A percentile compares a stretch with the other conserved stretches of the same genome.
Evolutionary conservation across 1,284 basidiomycete species (phyloP).

Genomic region (Pseudozyma hubeiensis): DNA sequence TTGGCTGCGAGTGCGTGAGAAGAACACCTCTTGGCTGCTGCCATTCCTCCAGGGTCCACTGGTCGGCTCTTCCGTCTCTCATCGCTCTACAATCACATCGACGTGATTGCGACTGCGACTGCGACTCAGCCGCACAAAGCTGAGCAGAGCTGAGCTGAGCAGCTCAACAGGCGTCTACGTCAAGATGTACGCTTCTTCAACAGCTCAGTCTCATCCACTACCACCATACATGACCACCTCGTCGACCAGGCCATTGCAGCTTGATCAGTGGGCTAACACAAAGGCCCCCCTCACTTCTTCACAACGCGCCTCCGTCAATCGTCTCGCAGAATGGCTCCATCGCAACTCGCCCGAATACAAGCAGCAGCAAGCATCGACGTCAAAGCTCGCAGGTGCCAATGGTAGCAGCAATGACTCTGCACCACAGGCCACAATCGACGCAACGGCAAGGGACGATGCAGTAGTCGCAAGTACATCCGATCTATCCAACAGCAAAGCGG

Average conservation of each 20-base stretch:
- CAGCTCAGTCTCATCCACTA: slow-evolving; percentile 11
- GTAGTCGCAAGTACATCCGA: not conserved
- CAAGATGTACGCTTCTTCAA: slow-evolving; percentile 19
- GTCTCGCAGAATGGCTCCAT: slow-evolving; percentile 55
- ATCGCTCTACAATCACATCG: slow-evolving; percentile 1
- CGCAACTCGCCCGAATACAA: slow-evolving; percentile 40
- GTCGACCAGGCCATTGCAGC: slow-evolving; percentile 42
- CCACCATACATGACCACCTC: slow-evolving; percentile 23
- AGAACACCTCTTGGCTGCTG: slow-evolving; percentile 4
- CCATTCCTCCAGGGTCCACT: slow-evolving; percentile 27
- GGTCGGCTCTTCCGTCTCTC: not conserved
- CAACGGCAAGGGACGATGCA: not conserved
- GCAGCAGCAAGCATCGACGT: not conserved
- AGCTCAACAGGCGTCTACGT: not conserved
- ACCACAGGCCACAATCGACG: not conserved
- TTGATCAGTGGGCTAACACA: slow-evolving; percentile 55
- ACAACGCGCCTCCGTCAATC: slow-evolving; percentile 52
- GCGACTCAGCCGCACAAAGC: slow-evolving; percentile 9
- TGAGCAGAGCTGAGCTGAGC: slow-evolving; percentile 1
- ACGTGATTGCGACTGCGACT: not conserved
- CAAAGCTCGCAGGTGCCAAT: not conserved
- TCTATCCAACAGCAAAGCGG: not conserved
- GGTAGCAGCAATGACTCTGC: not conserved
- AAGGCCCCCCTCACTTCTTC: slow-evolving; percentile 45
- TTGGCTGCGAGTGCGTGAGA: slow-evolving; percentile 3